Percentiles rank a stretch among this genome's conserved stretches.
Evolutionary conservation across 1,284 basidiomycete genomes (phyloP).

Genomic region (Earliella scabrosa): DNA sequence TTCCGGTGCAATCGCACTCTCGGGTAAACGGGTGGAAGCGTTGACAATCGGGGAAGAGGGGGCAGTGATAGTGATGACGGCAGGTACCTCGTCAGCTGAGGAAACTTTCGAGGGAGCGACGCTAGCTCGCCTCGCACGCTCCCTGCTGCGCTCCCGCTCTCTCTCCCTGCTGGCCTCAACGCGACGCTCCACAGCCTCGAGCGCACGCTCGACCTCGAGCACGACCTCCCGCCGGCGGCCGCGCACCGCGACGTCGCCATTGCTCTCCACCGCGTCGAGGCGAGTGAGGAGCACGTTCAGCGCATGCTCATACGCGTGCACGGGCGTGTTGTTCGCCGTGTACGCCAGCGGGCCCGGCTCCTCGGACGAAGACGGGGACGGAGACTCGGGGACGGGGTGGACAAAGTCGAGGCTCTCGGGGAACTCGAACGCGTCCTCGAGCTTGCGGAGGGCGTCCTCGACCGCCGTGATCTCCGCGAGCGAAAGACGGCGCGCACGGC

Average conservation of each 20-base stretch:
- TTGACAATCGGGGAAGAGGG: background rate
- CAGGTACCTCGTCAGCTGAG: background rate
- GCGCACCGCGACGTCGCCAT: constrained; percentile 61
- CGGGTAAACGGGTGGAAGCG: background rate
- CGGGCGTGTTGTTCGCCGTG: constrained; percentile 48
- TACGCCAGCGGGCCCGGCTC: constrained; percentile 35
- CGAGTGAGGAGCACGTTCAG: constrained; percentile 64
- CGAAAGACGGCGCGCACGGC: constrained; percentile 28
- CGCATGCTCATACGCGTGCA: constrained; percentile 55
- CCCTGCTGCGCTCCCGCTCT: constrained; percentile 18
- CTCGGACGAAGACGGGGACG: constrained; percentile 7
- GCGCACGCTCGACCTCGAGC: constrained; percentile 61
- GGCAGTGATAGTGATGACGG: no score
- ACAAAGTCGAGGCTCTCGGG: constrained; percentile 38
- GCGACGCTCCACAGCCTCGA: constrained; percentile 47
- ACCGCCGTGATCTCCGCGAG: constrained; percentile 32
- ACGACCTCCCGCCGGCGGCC: constrained; percentile 63
- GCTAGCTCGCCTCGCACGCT: constrained; percentile 9
- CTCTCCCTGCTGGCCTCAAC: constrained; percentile 39
- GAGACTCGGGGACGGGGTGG: constrained; percentile 9
- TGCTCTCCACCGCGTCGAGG: constrained; percentile 70
- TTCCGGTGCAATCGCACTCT: no score
- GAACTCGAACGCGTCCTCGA: constrained; percentile 37
- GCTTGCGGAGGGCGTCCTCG: constrained; percentile 32
- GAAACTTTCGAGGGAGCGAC: constrained; percentile 1